A percentile compares a stretch with the other conserved stretches of the same genome.
phyloP scores from a whole-genome alignment of 768 basidiomycete species.

The Pulveroboletus sp. region DNA sequence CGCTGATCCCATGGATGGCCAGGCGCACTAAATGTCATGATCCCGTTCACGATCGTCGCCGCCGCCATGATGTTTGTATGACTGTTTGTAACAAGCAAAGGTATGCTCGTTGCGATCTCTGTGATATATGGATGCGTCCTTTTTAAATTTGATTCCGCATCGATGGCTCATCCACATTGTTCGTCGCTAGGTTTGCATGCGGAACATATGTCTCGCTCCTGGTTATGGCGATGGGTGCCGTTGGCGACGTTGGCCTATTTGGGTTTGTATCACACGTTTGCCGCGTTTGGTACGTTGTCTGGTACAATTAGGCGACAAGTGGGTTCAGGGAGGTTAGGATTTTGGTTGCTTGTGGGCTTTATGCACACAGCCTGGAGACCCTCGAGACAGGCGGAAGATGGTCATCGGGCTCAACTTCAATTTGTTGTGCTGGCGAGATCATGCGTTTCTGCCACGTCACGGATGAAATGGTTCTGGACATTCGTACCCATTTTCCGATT shows the following conservation, averaged over 20 bases:
- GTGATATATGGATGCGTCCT: constrained; percentile 67
- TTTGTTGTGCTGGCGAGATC: no score
- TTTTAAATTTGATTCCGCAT: no score
- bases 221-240: constrained; percentile 56
- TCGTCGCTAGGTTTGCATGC: constrained; percentile 56
- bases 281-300: constrained; percentile 59
- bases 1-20: not conserved
- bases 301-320: constrained; percentile 56
- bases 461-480: no score
- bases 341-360: no score
- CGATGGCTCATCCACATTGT: no score
- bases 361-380: no score
- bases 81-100: constrained; percentile 56
- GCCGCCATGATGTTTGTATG: constrained; percentile 64
- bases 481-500: no score
- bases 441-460: no score
- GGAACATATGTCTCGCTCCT: constrained; percentile 63
- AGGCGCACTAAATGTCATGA: constrained; percentile 71
- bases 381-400: no score
- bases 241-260: constrained; percentile 58
- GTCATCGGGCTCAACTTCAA: no score
- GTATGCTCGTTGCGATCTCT: constrained; percentile 48
- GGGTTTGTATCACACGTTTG: constrained; percentile 62
- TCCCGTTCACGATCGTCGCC: constrained; percentile 54
- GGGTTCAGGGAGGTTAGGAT: constrained; percentile 39